Percentiles rank a stretch among this genome's conserved stretches.
Conservation (phyloP, 306 rosid genomes). For the Pachyrhizus erosus region DNA sequence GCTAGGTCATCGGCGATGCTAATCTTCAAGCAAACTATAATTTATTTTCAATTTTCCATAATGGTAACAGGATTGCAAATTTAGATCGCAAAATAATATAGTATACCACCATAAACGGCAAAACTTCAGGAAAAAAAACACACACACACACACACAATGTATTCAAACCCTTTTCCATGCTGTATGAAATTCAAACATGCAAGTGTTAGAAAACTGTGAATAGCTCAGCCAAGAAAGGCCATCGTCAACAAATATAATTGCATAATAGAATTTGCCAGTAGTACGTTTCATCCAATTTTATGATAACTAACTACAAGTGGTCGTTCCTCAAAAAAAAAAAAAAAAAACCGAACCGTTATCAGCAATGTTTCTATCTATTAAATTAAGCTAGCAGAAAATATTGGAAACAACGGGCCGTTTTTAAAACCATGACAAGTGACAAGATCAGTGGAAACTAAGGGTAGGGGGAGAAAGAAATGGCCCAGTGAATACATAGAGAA, state of each 20-base stretch:
- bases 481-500: neutral
- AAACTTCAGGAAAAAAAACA: neutral
- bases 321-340: too few relatives aligned
- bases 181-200: neutral
- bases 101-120: neutral
- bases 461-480: too few relatives aligned
- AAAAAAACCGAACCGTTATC: too few relatives aligned
- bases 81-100: neutral
- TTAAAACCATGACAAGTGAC: neutral
- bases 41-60: neutral
- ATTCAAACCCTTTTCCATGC: neutral
- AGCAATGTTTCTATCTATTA: neutral
- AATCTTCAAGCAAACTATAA: neutral
- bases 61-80: neutral
- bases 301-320: neutral
- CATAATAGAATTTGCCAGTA: neutral
- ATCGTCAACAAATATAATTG: neutral
- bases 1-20: neutral
- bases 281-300: neutral
- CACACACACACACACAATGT: too few relatives aligned
- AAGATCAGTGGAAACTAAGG: neutral
- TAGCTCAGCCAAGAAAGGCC: conserved; percentile 7
- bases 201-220: neutral
- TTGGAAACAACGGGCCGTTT: neutral
- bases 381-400: neutral